phyloP scores from a whole-genome alignment of 2,329 filamentous ascomycete genomes.

The Capronia americana region DNA sequence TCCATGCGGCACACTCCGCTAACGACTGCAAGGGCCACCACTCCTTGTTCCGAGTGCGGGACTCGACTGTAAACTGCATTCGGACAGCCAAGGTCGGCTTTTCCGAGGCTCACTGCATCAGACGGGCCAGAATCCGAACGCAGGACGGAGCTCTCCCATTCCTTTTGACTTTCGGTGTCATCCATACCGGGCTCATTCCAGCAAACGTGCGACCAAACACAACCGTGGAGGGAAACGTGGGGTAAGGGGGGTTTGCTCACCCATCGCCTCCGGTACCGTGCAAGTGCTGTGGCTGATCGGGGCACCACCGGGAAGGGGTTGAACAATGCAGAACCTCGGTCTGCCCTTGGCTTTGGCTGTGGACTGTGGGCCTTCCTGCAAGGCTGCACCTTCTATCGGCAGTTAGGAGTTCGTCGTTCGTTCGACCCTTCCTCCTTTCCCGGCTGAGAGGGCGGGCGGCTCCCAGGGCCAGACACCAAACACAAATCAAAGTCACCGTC shows the following conservation, averaged over 20 bases:
- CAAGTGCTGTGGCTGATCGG: background rate
- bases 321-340: background rate
- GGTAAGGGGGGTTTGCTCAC: background rate
- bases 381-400: conserved; percentile 2
- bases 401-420: conserved; percentile 1
- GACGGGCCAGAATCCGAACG: background rate
- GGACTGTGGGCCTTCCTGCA: background rate
- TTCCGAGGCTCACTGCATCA: background rate
- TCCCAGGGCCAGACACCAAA: background rate
- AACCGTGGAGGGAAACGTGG: background rate
- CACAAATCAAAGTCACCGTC: background rate
- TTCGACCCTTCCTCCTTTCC: background rate
- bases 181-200: background rate
- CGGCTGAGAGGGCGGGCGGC: background rate
- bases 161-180: no score
- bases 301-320: background rate
- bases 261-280: no score
- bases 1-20: background rate
- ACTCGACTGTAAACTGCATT: background rate
- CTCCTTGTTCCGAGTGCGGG: background rate
- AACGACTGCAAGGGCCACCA: background rate
- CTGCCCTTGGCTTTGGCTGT: background rate
- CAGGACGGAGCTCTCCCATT: no score
- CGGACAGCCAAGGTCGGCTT: background rate
- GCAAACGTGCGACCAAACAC: background rate